These are phyloP conservation scores for Aspergillus pseudotamarii DNA, from an alignment of 2,329 filamentous ascomycete species.

Conservation along the genomic window DNA sequence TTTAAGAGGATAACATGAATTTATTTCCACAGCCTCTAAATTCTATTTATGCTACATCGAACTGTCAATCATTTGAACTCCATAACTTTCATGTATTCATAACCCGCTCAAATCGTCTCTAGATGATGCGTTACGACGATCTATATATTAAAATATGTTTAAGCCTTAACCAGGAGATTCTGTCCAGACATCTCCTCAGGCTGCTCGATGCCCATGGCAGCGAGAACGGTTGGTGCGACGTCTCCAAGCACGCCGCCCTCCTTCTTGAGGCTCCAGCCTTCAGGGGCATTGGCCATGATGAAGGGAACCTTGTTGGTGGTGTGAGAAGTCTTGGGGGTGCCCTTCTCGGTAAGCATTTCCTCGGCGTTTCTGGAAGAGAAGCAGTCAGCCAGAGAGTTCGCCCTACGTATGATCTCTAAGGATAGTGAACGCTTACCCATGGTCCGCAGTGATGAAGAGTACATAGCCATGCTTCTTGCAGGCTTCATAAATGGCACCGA, in stretches of 20 bases:
- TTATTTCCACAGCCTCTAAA: slow-evolving; percentile 1
- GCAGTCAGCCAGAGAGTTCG: slow-evolving; percentile 23
- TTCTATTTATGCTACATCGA: slow-evolving; percentile 10
- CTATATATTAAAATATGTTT: slow-evolving; percentile 28
- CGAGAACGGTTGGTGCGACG: slow-evolving; percentile 91
- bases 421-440: slow-evolving; percentile 62
- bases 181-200: slow-evolving; percentile 90
- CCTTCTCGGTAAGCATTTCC: slow-evolving; percentile 96
- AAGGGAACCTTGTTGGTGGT: slow-evolving; percentile 98
- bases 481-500: slow-evolving; percentile 86
- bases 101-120: slow-evolving; percentile 22
- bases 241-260: slow-evolving; percentile 90
- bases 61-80: slow-evolving; percentile 13
- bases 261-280: slow-evolving; percentile 83
- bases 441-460: slow-evolving; percentile 93
- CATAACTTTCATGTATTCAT: slow-evolving; percentile 28
- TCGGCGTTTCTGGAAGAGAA: slow-evolving; percentile 72
- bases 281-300: slow-evolving; percentile 94
- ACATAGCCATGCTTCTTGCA: slow-evolving; percentile 94
- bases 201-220: slow-evolving; percentile 85
- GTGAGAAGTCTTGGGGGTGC: slow-evolving; percentile 96
- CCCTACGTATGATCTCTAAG: not conserved
- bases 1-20: not conserved
- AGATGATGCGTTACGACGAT: slow-evolving; percentile 17
- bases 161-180: slow-evolving; percentile 76